Base-by-base conservation (phyloP, 306 rosid genomes). In the Ormosia semicastrata region DNA sequence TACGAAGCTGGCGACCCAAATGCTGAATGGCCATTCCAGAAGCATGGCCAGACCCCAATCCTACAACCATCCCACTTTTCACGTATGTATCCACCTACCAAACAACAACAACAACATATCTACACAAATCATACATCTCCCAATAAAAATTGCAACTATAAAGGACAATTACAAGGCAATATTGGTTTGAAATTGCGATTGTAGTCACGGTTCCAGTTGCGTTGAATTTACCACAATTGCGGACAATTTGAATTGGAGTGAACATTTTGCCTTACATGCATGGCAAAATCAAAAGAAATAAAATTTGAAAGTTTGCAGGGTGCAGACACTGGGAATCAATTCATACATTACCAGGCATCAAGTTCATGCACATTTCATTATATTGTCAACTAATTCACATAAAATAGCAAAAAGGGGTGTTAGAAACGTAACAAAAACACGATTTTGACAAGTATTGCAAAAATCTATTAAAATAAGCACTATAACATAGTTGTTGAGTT, bases 1-100 rank as follows among this genome's bases (percentile, higher is more conserved):
- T 44, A 7, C 93, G 94, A 86, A 94, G 96, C 72, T 91, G 93
- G 81, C 83, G 87, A 79, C 98, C 97, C 84, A 94, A 73, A 87
- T 94, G 93, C 87, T 90, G 92, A 76, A 94, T 90, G 60, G 96
- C 97, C 93, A 94, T 85, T 41, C 83, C 91, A 80, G 93, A 92
- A 82, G 94, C 94, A 82, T 86, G 90, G 62, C 97, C 97, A 66
- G 91, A 92, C 8, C 96, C 98, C 85, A 94, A 84, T 52, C 97
- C 98, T 78, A 92, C 82, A 79, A 91, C 88, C 97, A 92, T 94
- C 56, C 97, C 97, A 79, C 88, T 89, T 85, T 86, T 85, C 56
- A 92, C 82, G n/a, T 92, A 87, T 39, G 91, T 71, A 84, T 94
- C 90, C 90, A 92, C 97, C 96, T 92, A 80, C 54, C 71, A 89